phyloP scores from a whole-genome alignment of 768 basidiomycete genomes.

The Peribolospora kevripleyi region DNA sequence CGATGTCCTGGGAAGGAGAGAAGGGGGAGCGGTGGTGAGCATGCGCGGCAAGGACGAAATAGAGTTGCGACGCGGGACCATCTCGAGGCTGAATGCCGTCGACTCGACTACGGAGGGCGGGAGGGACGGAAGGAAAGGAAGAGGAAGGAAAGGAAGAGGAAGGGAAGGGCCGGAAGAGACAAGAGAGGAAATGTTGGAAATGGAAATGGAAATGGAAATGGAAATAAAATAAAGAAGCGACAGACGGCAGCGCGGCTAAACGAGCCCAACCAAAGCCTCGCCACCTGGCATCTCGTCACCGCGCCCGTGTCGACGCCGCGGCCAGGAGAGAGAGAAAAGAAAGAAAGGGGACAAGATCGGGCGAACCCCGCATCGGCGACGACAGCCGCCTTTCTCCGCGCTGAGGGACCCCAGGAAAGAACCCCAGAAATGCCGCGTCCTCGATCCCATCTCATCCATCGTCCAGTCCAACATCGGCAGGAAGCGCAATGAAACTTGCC shows the following conservation, averaged over 20 bases:
- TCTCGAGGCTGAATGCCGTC: background rate
- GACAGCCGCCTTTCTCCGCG: no score
- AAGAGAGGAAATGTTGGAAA: constrained; percentile 7
- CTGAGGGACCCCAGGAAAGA: no score
- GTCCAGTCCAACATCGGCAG: no score
- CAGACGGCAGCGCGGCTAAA: constrained; percentile 3
- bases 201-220: constrained; percentile 7
- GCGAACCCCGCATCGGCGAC: background rate
- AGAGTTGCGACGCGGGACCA: constrained; percentile 2
- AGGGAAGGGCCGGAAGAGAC: constrained; percentile 2
- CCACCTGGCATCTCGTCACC: no score
- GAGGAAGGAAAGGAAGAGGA: constrained; percentile 1
- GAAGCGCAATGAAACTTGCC: no score
- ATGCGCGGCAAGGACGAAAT: background rate
- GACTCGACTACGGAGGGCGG: constrained; percentile 1
- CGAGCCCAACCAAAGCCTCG: background rate
- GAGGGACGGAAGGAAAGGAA: background rate
- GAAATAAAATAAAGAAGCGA: constrained; percentile 7
- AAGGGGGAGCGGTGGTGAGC: background rate
- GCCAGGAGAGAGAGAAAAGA: background rate
- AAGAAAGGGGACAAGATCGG: background rate
- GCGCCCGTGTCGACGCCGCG: no score
- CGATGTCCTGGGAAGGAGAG: background rate
- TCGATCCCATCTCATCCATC: no score
- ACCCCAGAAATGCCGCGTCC: no score